A percentile compares a stretch with the other conserved stretches of the same genome.
phyloP scores from a whole-genome alignment of 78 protist genomes.

The Acrasis kona region DNA sequence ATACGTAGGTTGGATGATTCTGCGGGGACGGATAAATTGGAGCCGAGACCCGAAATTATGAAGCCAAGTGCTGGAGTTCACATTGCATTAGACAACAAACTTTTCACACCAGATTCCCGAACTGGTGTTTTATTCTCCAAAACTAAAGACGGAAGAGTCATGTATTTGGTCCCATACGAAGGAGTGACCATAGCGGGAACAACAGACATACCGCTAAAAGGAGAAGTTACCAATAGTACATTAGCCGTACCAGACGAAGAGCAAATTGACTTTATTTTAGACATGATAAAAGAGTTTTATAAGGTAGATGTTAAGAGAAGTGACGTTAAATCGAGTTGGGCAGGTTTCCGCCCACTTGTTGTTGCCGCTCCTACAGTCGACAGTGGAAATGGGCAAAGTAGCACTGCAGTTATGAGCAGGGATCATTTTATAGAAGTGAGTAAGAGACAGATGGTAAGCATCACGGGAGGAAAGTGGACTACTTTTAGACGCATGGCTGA shows the following conservation, averaged over 20 bases:
- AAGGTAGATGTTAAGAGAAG: not conserved
- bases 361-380: not conserved
- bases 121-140: slow-evolving; percentile 65
- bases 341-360: slow-evolving; percentile 73
- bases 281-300: not conserved
- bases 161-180: slow-evolving; percentile 82
- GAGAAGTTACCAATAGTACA: slow-evolving; percentile 4
- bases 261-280: slow-evolving; percentile 46
- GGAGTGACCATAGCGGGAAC: slow-evolving; percentile 79
- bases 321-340: slow-evolving; percentile 47
- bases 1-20: slow-evolving; percentile 65
- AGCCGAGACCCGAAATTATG: slow-evolving; percentile 16
- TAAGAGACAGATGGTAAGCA: too few relatives aligned
- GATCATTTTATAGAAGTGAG: too few relatives aligned
- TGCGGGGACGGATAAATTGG: too few relatives aligned
- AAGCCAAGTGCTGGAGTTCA: slow-evolving; percentile 68
- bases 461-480: slow-evolving; percentile 96
- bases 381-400: not conserved
- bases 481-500: slow-evolving; percentile 88
- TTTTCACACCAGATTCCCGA: slow-evolving; percentile 17
- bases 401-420: too few relatives aligned
- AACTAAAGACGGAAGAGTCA: slow-evolving; percentile 84
- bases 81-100: not conserved
- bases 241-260: slow-evolving; percentile 47
- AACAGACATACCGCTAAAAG: slow-evolving; percentile 46